These are phyloP conservation scores for Thalassiosira mediterranea DNA, from an alignment of 352 stramenopile species.

Conservation along the genomic window DNA sequence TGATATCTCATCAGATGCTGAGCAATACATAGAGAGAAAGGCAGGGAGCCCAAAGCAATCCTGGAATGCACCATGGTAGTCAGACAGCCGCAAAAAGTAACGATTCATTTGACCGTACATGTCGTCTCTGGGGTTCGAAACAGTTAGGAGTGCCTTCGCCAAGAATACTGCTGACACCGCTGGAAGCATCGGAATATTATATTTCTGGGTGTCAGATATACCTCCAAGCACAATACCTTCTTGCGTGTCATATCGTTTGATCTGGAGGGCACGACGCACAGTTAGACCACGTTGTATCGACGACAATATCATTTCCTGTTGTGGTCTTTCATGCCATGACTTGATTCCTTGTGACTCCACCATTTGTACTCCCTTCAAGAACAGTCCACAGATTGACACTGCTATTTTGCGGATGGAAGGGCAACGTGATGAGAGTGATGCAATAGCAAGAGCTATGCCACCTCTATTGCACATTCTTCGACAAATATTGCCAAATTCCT, in stretches of 20 bases:
- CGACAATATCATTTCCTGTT: constrained; percentile 77
- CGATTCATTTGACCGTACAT: constrained; percentile 77
- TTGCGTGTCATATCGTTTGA: constrained; percentile 32
- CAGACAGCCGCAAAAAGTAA: constrained; percentile 72
- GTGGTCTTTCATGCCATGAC: constrained; percentile 72
- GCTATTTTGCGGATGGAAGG: constrained; percentile 58
- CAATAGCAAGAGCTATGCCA: constrained; percentile 55
- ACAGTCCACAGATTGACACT: constrained; percentile 60
- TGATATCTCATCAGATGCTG: constrained; percentile 52
- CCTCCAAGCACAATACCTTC: constrained; percentile 11
- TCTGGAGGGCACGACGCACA: constrained; percentile 48
- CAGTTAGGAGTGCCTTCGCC: constrained; percentile 64
- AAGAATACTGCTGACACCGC: constrained; percentile 71
- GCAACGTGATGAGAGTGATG: constrained; percentile 65
- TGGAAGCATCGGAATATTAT: constrained; percentile 61
- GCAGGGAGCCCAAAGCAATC: constrained; percentile 71
- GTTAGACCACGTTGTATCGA: constrained; percentile 68
- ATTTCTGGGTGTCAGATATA: constrained; percentile 4
- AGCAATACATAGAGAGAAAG: constrained; percentile 82
- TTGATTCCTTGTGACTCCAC: constrained; percentile 57
- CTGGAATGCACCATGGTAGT: constrained; percentile 78
- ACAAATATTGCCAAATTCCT: constrained; percentile 38
- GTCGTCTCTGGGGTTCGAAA: constrained; percentile 66
- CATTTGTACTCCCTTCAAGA: constrained; percentile 60
- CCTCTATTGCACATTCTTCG: constrained; percentile 66